Percentiles rank a stretch among this genome's conserved stretches.
phyloP scores from a whole-genome alignment of 805 yeast species.

The Grigorovia transvaalensis region DNA sequence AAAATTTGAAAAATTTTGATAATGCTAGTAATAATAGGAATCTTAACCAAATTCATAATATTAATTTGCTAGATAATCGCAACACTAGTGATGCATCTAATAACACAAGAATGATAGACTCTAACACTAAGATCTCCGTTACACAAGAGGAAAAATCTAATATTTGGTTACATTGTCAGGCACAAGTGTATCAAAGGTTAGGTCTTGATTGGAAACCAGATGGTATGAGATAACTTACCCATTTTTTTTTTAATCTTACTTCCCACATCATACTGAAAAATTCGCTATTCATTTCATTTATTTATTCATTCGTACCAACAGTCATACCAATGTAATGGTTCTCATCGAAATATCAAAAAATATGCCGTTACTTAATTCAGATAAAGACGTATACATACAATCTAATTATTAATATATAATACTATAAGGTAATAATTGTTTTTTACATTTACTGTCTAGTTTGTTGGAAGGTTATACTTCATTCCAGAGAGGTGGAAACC shows the following conservation, averaged over 20 bases:
- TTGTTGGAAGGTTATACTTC: not conserved
- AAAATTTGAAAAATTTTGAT: not conserved
- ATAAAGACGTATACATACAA: not conserved
- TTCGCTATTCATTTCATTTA: not conserved
- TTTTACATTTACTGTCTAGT: too few species aligned
- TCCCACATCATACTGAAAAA: not conserved
- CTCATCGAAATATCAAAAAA: not conserved
- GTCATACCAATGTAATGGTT: not conserved
- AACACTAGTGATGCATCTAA: not conserved
- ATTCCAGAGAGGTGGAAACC: not conserved
- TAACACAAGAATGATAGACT: not conserved
- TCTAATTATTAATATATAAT: too few species aligned
- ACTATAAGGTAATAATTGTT: too few species aligned
- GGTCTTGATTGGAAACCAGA: constrained; percentile 55
- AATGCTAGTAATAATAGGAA: not conserved
- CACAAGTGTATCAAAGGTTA: constrained; percentile 44
- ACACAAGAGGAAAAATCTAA: constrained; percentile 46
- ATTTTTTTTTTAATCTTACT: not conserved
- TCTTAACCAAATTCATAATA: not conserved
- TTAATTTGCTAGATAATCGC: not conserved
- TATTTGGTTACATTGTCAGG: constrained; percentile 58
- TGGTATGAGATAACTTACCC: not conserved
- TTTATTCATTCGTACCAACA: not conserved
- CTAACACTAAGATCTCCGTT: constrained; percentile 21
- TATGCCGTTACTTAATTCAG: not conserved